Evolutionary conservation across 176 grass and related monocot genomes (phyloP).

Genomic region (Triticum aestivum): DNA sequence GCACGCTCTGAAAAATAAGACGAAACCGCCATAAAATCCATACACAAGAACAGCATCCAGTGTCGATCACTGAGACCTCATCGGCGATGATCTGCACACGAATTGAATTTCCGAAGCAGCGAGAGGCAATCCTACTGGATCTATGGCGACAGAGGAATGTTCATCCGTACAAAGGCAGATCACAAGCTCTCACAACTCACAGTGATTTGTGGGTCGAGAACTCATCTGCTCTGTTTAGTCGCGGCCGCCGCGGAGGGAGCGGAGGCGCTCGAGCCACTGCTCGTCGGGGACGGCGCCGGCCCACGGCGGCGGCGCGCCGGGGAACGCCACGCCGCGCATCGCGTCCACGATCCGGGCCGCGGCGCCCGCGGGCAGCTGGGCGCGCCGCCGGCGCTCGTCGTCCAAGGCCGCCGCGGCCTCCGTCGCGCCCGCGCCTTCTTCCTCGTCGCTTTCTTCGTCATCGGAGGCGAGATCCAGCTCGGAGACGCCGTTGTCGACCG

Average conservation of each 20-base stretch:
- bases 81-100: background rate
- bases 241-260: constrained; percentile 34
- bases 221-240: background rate
- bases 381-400: constrained; percentile 52
- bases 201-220: background rate
- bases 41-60: no score
- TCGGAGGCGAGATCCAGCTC: constrained; percentile 35
- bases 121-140: background rate
- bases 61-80: background rate
- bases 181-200: no score
- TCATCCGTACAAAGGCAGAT: background rate
- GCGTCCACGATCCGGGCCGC: constrained; percentile 60
- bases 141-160: background rate
- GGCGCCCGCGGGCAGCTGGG: constrained; percentile 50
- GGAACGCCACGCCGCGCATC: constrained; percentile 70
- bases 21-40: no score
- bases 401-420: constrained; percentile 45
- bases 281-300: constrained; percentile 49
- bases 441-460: background rate
- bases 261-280: constrained; percentile 63
- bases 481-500: constrained; percentile 36
- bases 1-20: no score
- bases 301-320: constrained; percentile 57
- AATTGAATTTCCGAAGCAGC: background rate
- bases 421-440: constrained; percentile 17